Evolutionary conservation across 306 rosid species (phyloP).

Genomic region (Cicer cuneatum): DNA sequence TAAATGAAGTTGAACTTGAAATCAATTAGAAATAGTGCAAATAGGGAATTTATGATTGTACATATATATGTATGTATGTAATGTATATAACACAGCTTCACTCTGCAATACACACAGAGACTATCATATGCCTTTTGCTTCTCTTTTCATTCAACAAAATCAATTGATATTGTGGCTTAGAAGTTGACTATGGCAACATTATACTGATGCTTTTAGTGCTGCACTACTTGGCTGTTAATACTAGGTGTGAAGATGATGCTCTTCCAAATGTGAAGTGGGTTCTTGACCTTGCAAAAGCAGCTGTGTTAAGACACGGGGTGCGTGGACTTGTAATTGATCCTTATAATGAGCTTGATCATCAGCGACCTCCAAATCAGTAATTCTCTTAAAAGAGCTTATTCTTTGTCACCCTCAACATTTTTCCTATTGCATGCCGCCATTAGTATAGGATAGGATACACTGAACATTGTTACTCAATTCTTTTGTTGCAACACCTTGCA

Average conservation of each 20-base stretch:
- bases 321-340: slow-evolving; percentile 99
- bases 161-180: background rate
- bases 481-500: slow-evolving; percentile 37
- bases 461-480: too few species aligned
- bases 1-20: background rate
- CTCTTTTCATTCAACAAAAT: background rate
- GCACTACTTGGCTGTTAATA: slow-evolving; percentile 40
- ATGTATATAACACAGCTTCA: too few species aligned
- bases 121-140: background rate
- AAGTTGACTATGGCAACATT: slow-evolving; percentile 1
- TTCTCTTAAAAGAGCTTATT: slow-evolving; percentile 42
- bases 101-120: too few species aligned
- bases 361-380: slow-evolving; percentile 86
- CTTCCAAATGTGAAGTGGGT: slow-evolving; percentile 90
- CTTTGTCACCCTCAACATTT: background rate
- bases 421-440: too few species aligned
- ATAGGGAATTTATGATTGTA: background rate
- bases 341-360: slow-evolving; percentile 97
- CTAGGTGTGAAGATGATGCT: slow-evolving; percentile 88
- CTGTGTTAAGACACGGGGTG: slow-evolving; percentile 90
- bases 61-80: too few species aligned
- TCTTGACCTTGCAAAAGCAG: slow-evolving; percentile 87
- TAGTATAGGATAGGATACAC: too few species aligned
- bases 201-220: slow-evolving; percentile 22
- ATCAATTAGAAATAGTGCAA: background rate